Conservation (phyloP, 495 filamentous ascomycete genomes). For the Rusavskia elegans region DNA sequence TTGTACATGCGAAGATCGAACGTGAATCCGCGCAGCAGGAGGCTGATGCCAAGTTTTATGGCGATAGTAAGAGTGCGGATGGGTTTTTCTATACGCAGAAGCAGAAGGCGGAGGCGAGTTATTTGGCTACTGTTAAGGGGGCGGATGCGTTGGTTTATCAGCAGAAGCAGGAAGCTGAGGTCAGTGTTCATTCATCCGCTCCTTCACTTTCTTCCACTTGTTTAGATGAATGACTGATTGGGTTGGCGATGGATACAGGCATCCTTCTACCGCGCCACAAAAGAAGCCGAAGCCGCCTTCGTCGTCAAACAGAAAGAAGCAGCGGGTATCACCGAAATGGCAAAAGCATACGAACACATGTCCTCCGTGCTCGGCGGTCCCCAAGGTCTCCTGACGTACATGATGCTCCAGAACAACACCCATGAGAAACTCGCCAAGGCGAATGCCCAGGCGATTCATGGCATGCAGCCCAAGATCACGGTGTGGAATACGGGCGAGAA, state of each 20-base stretch:
- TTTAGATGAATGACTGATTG: too few species aligned
- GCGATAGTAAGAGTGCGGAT: conserved; percentile 32
- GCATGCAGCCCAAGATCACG: conserved; percentile 73
- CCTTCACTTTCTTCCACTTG: too few species aligned
- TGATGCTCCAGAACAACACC: conserved; percentile 33
- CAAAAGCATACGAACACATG: conserved; percentile 56
- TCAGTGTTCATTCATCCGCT: not conserved
- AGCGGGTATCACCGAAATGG: conserved; percentile 57
- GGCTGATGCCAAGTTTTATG: conserved; percentile 44
- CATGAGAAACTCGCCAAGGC: conserved; percentile 25
- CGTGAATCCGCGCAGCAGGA: conserved; percentile 58
- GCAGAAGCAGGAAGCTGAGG: conserved; percentile 15
- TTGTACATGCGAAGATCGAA: conserved; percentile 59
- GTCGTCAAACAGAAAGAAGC: conserved; percentile 52
- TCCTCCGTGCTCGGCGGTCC: conserved; percentile 59
- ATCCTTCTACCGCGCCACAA: conserved; percentile 23
- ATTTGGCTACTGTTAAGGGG: conserved; percentile 24
- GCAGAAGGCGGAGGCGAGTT: conserved; percentile 40
- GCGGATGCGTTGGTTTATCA: conserved; percentile 39
- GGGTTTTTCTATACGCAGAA: conserved; percentile 41
- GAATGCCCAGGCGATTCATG: conserved; percentile 49
- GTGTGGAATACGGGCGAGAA: conserved; percentile 62
- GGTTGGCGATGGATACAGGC: conserved; percentile 12
- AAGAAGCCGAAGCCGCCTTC: conserved; percentile 47
- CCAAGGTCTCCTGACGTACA: conserved; percentile 54